Conservation (phyloP, 2,329 filamentous ascomycete species). For the Microascus cirrosus region DNA sequence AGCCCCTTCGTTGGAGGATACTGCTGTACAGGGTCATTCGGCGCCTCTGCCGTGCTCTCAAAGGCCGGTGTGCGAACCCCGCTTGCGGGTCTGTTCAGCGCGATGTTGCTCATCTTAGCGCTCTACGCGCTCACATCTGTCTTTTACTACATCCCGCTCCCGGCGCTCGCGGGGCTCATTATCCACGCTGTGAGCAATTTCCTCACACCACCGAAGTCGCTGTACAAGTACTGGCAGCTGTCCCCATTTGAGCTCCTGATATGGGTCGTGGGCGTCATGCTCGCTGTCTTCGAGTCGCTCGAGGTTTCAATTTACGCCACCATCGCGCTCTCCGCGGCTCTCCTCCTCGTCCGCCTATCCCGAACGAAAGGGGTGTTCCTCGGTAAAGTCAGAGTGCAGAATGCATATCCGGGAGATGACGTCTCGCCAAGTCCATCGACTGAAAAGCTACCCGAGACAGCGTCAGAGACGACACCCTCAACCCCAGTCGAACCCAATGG, state of each 20-base stretch:
- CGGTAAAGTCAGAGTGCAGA: constrained; percentile 18
- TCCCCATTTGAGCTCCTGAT: constrained; percentile 64
- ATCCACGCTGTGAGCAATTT: constrained; percentile 75
- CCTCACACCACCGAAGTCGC: constrained; percentile 59
- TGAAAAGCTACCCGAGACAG: neutral
- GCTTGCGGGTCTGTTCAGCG: constrained; percentile 68
- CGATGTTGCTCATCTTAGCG: constrained; percentile 61
- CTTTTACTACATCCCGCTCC: constrained; percentile 71
- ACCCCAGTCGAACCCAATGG: neutral
- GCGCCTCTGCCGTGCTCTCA: constrained; percentile 72
- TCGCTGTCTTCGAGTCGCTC: constrained; percentile 35
- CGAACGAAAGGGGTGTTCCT: constrained; percentile 34
- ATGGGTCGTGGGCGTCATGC: constrained; percentile 61
- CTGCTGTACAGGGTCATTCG: constrained; percentile 34
- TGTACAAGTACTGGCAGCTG: constrained; percentile 70
- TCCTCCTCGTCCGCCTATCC: constrained; percentile 33
- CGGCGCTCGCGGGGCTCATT: constrained; percentile 63
- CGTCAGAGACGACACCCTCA: neutral
- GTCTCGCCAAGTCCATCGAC: neutral
- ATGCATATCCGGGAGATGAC: neutral
- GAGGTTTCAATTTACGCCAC: constrained; percentile 40
- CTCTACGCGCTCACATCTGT: constrained; percentile 67
- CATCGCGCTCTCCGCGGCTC: constrained; percentile 25
- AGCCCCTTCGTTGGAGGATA: constrained; percentile 60
- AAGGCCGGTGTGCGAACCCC: constrained; percentile 76